Conservation (phyloP, 441 rosid species). For the Populus hybrid region DNA sequence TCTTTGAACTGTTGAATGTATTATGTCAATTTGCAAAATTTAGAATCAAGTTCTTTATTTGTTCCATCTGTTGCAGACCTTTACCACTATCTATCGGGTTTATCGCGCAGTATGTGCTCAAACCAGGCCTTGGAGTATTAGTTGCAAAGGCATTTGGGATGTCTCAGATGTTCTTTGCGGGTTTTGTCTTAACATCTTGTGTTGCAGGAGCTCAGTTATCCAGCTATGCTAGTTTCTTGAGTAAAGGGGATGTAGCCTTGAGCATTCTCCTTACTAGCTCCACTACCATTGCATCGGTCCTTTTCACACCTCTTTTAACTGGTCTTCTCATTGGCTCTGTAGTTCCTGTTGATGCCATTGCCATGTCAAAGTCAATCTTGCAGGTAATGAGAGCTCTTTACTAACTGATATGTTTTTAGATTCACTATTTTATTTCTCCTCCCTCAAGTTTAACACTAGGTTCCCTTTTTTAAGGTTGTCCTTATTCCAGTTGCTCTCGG, state of each 20-base stretch:
- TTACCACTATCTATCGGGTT: conserved; percentile 81
- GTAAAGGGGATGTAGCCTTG: conserved; percentile 90
- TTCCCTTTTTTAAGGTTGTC: conserved; percentile 55
- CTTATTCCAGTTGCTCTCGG: conserved; percentile 83
- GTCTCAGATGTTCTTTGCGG: conserved; percentile 68
- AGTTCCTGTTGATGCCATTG: conserved; percentile 83
- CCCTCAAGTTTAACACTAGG: not conserved
- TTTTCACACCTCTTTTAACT: conserved; percentile 74
- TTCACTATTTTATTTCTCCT: not conserved
- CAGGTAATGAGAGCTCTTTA: conserved; percentile 49
- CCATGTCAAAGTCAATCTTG: conserved; percentile 90
- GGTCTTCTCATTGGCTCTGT: conserved; percentile 87
- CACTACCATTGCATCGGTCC: conserved; percentile 72
- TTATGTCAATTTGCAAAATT: conserved; percentile 8
- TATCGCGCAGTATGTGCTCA: conserved; percentile 65
- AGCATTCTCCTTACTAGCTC: conserved; percentile 90
- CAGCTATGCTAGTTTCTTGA: conserved; percentile 83
- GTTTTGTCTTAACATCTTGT: conserved; percentile 83
- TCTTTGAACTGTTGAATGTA: not conserved
- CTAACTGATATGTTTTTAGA: not conserved
- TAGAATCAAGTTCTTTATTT: conserved; percentile 14
- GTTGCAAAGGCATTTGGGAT: conserved; percentile 73
- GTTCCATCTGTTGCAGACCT: conserved; percentile 57
- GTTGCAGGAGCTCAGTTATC: conserved; percentile 93
- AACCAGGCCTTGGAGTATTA: conserved; percentile 69